These are phyloP conservation scores for Fagopyrum tataricum DNA, from an alignment of 148 eudicot species.

Conservation along the genomic window DNA sequence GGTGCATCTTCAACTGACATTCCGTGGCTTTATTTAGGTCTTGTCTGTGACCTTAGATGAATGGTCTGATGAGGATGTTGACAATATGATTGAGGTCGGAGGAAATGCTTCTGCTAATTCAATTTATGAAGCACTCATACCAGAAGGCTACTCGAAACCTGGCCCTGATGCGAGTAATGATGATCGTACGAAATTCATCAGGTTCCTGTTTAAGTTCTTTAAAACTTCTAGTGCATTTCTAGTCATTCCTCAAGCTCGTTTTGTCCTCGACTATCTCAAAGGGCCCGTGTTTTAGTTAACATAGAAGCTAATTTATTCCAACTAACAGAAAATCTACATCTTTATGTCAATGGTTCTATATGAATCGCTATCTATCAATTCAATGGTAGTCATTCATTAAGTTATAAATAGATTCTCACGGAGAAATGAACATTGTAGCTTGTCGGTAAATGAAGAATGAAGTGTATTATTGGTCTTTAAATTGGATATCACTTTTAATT, in stretches of 20 bases:
- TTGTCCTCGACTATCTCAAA: not conserved
- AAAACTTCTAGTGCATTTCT: slow-evolving; percentile 2
- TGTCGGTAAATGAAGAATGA: not conserved
- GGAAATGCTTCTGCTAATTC: slow-evolving; percentile 95
- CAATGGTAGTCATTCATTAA: not conserved
- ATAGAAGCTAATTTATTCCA: not conserved
- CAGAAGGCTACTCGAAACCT: slow-evolving; percentile 70
- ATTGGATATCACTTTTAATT: slow-evolving; percentile 4
- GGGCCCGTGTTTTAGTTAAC: not conserved
- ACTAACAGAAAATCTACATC: not conserved
- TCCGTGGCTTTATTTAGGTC: slow-evolving; percentile 41
- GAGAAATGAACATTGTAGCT: not conserved
- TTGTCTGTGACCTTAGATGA: slow-evolving; percentile 94
- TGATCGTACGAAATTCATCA: slow-evolving; percentile 65
- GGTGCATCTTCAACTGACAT: not conserved
- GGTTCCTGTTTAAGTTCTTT: slow-evolving; percentile 25
- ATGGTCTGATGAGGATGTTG: slow-evolving; percentile 90
- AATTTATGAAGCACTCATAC: slow-evolving; percentile 85
- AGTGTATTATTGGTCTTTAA: not conserved
- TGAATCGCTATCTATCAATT: not conserved
- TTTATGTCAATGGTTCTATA: not conserved
- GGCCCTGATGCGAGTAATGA: slow-evolving; percentile 68
- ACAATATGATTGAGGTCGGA: slow-evolving; percentile 89
- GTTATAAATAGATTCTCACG: not conserved
- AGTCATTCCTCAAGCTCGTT: not conserved